Conservation (phyloP, 495 filamentous ascomycete genomes). For the Baudoinia panamericana region DNA sequence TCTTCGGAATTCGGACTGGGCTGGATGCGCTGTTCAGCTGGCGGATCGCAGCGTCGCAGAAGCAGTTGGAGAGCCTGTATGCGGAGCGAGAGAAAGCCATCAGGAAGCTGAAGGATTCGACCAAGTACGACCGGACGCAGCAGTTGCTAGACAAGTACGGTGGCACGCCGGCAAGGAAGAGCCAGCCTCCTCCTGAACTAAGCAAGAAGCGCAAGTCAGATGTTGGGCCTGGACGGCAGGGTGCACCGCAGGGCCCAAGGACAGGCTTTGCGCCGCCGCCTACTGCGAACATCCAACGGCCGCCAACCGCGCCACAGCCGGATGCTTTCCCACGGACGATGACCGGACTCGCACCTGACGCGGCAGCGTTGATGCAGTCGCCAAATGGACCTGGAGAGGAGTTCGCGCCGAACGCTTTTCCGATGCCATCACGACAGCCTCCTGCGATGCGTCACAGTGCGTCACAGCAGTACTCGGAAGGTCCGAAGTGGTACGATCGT, state of each 20-base stretch:
- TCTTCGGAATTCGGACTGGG: constrained; percentile 50
- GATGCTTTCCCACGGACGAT: constrained; percentile 11
- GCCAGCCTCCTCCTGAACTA: constrained; percentile 28
- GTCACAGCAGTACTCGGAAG: constrained; percentile 33
- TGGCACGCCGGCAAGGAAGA: constrained; percentile 28
- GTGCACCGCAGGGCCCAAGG: constrained; percentile 20
- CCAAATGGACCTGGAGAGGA: constrained; percentile 24
- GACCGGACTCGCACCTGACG: constrained; percentile 13
- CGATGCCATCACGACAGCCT: constrained; percentile 2
- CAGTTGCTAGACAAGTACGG: constrained; percentile 91
- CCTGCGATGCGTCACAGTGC: background rate
- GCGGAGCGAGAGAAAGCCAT: constrained; percentile 74
- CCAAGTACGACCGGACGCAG: constrained; percentile 89
- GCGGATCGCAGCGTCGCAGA: constrained; percentile 54
- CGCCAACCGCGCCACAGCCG: constrained; percentile 4
- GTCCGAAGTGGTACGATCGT: constrained; percentile 81
- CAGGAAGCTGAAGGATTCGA: constrained; percentile 83
- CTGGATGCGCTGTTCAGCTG: constrained; percentile 64
- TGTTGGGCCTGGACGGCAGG: constrained; percentile 8
- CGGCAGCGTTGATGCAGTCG: background rate
- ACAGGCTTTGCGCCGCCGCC: constrained; percentile 55
- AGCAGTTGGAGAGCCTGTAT: constrained; percentile 57
- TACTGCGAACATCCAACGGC: constrained; percentile 67
- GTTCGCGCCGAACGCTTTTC: constrained; percentile 51
- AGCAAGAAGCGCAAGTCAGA: constrained; percentile 37